Evolutionary conservation across 352 stramenopile genomes (phyloP).

Genomic region (Phytophthora cryptogea): DNA sequence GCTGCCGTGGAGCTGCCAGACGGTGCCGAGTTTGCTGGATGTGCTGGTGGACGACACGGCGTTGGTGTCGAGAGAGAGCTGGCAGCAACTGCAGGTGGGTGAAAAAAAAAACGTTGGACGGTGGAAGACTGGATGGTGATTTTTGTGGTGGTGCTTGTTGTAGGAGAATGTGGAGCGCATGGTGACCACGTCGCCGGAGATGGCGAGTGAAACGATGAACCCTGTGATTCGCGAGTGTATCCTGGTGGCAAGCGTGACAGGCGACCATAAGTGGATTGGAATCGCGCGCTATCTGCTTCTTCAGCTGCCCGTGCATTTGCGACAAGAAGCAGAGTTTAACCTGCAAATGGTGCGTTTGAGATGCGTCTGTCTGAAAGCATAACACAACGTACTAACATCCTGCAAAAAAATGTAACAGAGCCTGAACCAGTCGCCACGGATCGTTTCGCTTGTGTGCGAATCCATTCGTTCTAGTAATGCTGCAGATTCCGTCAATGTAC

Average conservation of each 20-base stretch:
- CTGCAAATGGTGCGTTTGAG: constrained; percentile 64
- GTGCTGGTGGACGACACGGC: constrained; percentile 52
- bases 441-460: constrained; percentile 51
- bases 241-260: constrained; percentile 47
- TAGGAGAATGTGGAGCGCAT: constrained; percentile 56
- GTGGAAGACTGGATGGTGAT: background rate
- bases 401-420: constrained; percentile 30
- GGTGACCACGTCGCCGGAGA: constrained; percentile 38
- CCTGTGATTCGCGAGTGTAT: constrained; percentile 69
- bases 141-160: background rate
- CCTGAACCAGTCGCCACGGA: constrained; percentile 58
- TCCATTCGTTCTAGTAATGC: constrained; percentile 44
- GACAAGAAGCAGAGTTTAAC: constrained; percentile 78
- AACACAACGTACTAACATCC: constrained; percentile 3
- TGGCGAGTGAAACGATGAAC: constrained; percentile 61
- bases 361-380: background rate
- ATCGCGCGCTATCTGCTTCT: constrained; percentile 56
- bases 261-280: constrained; percentile 52
- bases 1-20: constrained; percentile 62
- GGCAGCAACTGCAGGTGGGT: constrained; percentile 59
- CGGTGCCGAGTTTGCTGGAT: constrained; percentile 62
- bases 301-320: constrained; percentile 52
- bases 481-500: constrained; percentile 4
- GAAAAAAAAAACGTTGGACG: constrained; percentile 3
- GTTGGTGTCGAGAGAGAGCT: constrained; percentile 50